Conservation (phyloP, 768 basidiomycete genomes). For the Gyrodon lividus region DNA sequence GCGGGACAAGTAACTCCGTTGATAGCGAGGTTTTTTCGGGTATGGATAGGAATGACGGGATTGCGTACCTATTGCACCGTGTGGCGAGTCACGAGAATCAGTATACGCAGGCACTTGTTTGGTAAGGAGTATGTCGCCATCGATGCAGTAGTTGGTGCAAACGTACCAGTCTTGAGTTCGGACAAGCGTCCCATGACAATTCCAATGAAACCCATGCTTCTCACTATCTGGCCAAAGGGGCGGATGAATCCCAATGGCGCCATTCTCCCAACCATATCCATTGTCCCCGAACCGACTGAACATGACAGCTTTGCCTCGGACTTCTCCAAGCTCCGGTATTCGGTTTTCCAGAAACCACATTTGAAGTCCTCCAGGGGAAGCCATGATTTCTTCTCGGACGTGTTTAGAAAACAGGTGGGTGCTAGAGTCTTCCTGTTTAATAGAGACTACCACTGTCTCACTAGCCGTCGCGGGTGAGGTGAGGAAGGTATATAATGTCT, state of each 20-base stretch:
- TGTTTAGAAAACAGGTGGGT: constrained; percentile 55
- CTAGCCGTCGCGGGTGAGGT: constrained; percentile 49
- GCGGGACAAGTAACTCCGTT: constrained; percentile 51
- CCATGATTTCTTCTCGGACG: constrained; percentile 63
- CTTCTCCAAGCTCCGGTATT: constrained; percentile 79
- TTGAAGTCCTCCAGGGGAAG: constrained; percentile 45
- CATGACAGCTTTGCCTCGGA: constrained; percentile 80
- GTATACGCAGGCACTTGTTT: neutral
- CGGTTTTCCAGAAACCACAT: constrained; percentile 87
- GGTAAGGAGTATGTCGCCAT: neutral
- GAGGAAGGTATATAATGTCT: constrained; percentile 62
- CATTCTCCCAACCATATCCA: constrained; percentile 66
- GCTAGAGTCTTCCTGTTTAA: constrained; percentile 83
- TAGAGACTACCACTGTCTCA: constrained; percentile 82
- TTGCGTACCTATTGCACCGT: constrained; percentile 59
- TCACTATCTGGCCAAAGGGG: constrained; percentile 80
- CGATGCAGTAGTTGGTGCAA: neutral
- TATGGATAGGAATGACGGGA: constrained; percentile 77
- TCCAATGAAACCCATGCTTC: constrained; percentile 75
- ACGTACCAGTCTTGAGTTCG: constrained; percentile 83
- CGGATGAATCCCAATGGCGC: constrained; percentile 85
- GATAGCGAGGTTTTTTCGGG: constrained; percentile 74
- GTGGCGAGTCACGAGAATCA: constrained; percentile 5
- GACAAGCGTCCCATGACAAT: constrained; percentile 65
- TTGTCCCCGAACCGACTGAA: constrained; percentile 83